Conservation (phyloP, 495 filamentous ascomycete species). For the Rhypophila decipiens region DNA sequence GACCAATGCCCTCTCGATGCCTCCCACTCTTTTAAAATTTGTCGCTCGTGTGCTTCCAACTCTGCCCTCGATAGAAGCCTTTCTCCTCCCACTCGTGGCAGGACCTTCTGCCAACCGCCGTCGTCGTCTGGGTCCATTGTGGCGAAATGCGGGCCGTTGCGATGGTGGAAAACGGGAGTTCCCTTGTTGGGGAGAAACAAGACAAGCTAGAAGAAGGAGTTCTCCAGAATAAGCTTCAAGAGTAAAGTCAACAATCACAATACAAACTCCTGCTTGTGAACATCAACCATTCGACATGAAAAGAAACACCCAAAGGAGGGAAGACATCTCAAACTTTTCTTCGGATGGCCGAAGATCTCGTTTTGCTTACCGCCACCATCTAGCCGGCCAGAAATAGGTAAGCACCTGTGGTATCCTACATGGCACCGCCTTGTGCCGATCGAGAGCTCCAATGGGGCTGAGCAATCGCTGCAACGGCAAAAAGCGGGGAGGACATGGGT, state of each 20-base stretch:
- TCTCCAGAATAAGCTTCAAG: background rate
- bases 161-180: background rate
- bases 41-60: slow-evolving; percentile 22
- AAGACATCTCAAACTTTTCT: background rate
- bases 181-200: background rate
- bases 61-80: slow-evolving; percentile 17
- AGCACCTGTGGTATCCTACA: background rate
- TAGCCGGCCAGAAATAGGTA: background rate
- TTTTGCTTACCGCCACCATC: too few species aligned
- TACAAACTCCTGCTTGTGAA: background rate
- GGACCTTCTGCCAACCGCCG: slow-evolving; percentile 27
- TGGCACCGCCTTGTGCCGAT: background rate
- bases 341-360: background rate
- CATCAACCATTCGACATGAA: background rate
- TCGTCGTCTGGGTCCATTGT: slow-evolving; percentile 23
- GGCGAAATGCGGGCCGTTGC: slow-evolving; percentile 2
- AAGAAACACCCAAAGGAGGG: background rate
- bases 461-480: background rate
- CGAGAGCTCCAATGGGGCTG: background rate
- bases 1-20: slow-evolving; percentile 24
- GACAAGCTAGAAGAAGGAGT: background rate
- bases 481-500: slow-evolving; percentile 1
- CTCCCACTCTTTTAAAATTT: slow-evolving; percentile 29
- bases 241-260: too few species aligned
- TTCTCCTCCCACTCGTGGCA: slow-evolving; percentile 23